A percentile compares a stretch with the other conserved stretches of the same genome.
phyloP scores from a whole-genome alignment of 2,329 filamentous ascomycete genomes.

The Periconia sp. region DNA sequence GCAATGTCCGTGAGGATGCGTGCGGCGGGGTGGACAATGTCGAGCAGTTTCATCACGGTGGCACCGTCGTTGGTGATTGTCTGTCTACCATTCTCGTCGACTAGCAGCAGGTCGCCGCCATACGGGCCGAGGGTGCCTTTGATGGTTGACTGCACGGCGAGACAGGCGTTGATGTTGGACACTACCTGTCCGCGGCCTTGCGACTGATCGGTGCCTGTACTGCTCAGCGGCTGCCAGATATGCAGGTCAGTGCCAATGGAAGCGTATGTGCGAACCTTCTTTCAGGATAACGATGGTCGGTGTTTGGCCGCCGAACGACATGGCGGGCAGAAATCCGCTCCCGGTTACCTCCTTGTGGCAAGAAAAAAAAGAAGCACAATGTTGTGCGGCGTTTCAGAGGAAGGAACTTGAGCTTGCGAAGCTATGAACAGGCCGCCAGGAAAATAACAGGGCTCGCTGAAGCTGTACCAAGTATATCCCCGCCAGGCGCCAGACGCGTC shows the following conservation, averaged over 20 bases:
- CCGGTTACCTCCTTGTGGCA: no score
- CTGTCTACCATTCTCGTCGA: slow-evolving; percentile 92
- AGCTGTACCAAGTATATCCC: slow-evolving; percentile 30
- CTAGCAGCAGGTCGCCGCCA: slow-evolving; percentile 93
- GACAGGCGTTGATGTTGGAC: slow-evolving; percentile 97
- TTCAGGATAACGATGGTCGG: slow-evolving; percentile 98
- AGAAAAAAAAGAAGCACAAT: no score
- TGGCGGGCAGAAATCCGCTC: slow-evolving; percentile 50
- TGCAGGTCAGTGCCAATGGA: no score
- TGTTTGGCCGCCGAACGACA: slow-evolving; percentile 97
- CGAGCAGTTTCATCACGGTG: slow-evolving; percentile 94
- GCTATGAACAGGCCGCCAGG: no score
- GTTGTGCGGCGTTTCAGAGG: no score
- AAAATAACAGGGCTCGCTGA: no score
- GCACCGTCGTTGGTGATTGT: slow-evolving; percentile 99
- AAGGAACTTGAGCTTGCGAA: no score
- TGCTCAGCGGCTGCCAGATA: no score
- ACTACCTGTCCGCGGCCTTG: slow-evolving; percentile 96
- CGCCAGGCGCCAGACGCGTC: slow-evolving; percentile 31
- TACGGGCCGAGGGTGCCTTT: slow-evolving; percentile 96
- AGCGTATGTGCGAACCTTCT: slow-evolving; percentile 77
- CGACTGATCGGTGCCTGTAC: slow-evolving; percentile 88
- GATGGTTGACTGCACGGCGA: slow-evolving; percentile 94
- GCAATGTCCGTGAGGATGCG: slow-evolving; percentile 98
- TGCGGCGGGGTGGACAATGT: slow-evolving; percentile 97